Base-by-base conservation (phyloP, 108 stramenopile species). In the Nitzschia palea region DNA sequence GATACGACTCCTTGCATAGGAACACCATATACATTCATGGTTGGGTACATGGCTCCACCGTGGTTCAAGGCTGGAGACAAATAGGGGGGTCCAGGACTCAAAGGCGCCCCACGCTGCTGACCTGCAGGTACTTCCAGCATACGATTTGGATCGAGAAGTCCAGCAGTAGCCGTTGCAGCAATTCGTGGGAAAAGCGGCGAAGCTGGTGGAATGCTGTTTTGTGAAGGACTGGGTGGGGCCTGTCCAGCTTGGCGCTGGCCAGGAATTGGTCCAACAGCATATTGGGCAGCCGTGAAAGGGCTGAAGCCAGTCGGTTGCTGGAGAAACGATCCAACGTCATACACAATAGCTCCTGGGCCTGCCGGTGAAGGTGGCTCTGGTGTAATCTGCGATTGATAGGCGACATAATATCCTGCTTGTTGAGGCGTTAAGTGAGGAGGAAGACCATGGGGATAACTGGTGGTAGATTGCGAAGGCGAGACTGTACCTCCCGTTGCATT, bases 181-280 rank as follows among this genome's bases (percentile, higher is more conserved):
- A 73, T 31, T 33, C 77, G 40, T 33, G 84, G 79, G 55, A 85
- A 85, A 6, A 85, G 57, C 5, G 84, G 83, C n/a, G 83, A 84
- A 5, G 54, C 54, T 0, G 43, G 35, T 2, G 35, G 44, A 31
- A 50, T 32, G 30, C 47, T 62, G 42, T 44, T 74, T 54, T 76
- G 74, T 28, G 74, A 67, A 17, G 74, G 74, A 55, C 55, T 64
- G 5, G 74, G 67, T 2, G 74, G 67, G 35, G 71, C 67, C 31
- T 48, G 53, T 3, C 50, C 28, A 42, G 40, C 17, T 37, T 36
- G 15, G 33, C 22, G 22, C 9, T 31, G 33, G 14, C 55, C 55
- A 3, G 55, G 5, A 56, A 34, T 32, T 20, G 55, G 31, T 34
- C n/a, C 55, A 31, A 57, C 68, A 33, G 42, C 58, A 61, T 66